Evolutionary conservation across 495 filamentous ascomycete genomes (phyloP).

Genomic region (Neurospora tetraspora): DNA sequence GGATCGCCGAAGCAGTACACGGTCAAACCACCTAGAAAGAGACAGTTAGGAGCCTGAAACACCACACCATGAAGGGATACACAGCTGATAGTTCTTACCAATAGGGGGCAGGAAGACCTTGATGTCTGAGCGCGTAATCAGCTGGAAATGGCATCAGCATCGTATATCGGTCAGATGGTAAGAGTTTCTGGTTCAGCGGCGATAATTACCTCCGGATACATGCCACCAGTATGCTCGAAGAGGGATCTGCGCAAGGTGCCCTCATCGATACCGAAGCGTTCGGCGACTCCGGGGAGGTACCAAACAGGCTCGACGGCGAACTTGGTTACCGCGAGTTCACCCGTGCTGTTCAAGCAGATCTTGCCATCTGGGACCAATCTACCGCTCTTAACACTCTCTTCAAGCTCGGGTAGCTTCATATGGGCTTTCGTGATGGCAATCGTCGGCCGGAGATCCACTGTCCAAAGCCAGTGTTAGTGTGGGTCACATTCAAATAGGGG

Average conservation of each 20-base stretch:
- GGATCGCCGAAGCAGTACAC: conserved; percentile 97
- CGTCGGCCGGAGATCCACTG: conserved; percentile 81
- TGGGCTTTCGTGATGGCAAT: conserved; percentile 92
- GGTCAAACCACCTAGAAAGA: conserved; percentile 66
- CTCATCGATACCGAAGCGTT: conserved; percentile 92
- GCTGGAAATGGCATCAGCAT: conserved; percentile 27
- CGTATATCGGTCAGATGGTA: neutral
- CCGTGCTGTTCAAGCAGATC: conserved; percentile 71
- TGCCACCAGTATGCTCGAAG: conserved; percentile 92
- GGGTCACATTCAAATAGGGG: neutral
- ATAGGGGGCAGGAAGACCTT: conserved; percentile 96
- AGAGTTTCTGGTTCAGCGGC: neutral
- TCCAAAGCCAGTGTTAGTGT: conserved; percentile 9
- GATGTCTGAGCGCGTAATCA: conserved; percentile 88
- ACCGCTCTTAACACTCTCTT: conserved; percentile 71
- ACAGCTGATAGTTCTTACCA: conserved; percentile 26
- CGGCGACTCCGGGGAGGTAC: conserved; percentile 92
- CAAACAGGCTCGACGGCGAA: conserved; percentile 93
- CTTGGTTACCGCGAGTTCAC: conserved; percentile 92
- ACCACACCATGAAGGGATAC: conserved; percentile 5
- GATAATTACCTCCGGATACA: conserved; percentile 61
- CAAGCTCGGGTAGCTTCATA: conserved; percentile 93
- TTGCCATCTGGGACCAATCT: conserved; percentile 80
- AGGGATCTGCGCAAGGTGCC: conserved; percentile 72
- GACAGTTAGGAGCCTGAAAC: conserved; percentile 18